Percentiles rank a stretch among this genome's conserved stretches.
Evolutionary conservation across 164 flowering plant species (phyloP).

Genomic region (Buxus sempervirens): DNA sequence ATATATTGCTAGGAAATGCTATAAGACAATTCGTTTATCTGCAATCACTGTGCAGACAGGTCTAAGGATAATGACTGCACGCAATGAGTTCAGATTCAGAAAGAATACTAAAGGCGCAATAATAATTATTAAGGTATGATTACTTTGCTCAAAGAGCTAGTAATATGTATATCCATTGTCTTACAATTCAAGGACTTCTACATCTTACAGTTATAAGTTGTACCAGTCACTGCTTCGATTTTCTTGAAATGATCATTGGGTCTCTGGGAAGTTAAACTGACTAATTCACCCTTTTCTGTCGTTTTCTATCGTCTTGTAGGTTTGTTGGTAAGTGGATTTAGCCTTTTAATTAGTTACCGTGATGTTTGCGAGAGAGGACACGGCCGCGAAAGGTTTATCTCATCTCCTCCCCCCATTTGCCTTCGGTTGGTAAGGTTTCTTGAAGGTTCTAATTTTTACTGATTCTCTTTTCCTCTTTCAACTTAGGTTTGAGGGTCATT

Average conservation of each 20-base stretch:
- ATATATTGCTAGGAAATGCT: conserved; percentile 48
- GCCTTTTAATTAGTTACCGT: too few relatives aligned
- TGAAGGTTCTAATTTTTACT: too few relatives aligned
- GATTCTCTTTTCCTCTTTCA: too few relatives aligned
- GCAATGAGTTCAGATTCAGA: conserved; percentile 83
- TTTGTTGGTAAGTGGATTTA: conserved; percentile 70
- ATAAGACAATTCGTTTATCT: conserved; percentile 40
- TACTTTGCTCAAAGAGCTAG: neutral
- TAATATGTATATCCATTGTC: neutral
- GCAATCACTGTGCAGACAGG: conserved; percentile 84
- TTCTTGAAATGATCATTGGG: neutral
- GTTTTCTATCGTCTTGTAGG: conserved; percentile 63
- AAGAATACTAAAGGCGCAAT: conserved; percentile 85
- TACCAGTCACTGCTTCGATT: neutral
- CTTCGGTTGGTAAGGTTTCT: too few relatives aligned
- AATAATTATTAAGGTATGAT: conserved; percentile 67
- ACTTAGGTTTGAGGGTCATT: too few relatives aligned
- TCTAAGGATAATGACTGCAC: conserved; percentile 88
- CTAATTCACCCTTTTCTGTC: conserved; percentile 6
- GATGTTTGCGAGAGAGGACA: too few relatives aligned
- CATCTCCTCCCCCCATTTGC: too few relatives aligned
- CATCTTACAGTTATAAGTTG: neutral
- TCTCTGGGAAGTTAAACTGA: neutral
- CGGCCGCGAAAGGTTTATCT: too few relatives aligned
- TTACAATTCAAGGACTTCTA: neutral